Percentiles rank a stretch among this genome's conserved stretches.
These are phyloP conservation scores for Fusarium sp. DNA, from an alignment of 2,329 filamentous ascomycete genomes.

Conservation along the genomic window DNA sequence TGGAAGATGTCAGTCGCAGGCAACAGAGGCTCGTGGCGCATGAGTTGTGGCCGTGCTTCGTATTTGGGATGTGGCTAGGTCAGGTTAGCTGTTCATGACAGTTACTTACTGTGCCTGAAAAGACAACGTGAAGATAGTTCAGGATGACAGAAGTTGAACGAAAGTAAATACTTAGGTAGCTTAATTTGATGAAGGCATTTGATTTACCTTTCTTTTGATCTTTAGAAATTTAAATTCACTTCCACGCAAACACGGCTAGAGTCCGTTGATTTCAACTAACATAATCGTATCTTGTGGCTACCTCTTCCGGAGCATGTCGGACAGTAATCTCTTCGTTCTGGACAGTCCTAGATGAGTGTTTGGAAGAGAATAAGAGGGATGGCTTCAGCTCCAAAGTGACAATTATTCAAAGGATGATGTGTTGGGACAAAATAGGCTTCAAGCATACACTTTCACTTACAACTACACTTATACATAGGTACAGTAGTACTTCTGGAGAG, in stretches of 20 bases:
- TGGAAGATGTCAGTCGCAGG: slow-evolving; percentile 29
- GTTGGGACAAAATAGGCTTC: neutral
- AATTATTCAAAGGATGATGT: neutral
- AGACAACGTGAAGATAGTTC: neutral
- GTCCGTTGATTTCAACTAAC: neutral
- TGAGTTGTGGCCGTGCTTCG: neutral
- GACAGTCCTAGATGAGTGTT: neutral
- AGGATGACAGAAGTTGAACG: neutral
- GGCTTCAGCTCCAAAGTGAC: neutral
- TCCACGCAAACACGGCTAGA: neutral
- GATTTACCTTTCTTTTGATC: neutral
- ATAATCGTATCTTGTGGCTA: neutral
- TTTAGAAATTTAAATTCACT: neutral
- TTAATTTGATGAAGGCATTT: too few relatives aligned
- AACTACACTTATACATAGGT: neutral
- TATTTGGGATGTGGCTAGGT: neutral
- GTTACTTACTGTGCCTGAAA: neutral
- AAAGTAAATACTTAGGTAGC: neutral
- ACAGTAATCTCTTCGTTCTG: neutral
- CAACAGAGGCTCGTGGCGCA: slow-evolving; percentile 13
- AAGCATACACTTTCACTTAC: neutral
- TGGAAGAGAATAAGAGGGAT: neutral
- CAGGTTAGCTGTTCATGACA: neutral
- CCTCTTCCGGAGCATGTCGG: slow-evolving; percentile 3
- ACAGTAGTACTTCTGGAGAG: neutral